Conservation (phyloP, 495 filamentous ascomycete genomes). For the Tuber brumale region DNA sequence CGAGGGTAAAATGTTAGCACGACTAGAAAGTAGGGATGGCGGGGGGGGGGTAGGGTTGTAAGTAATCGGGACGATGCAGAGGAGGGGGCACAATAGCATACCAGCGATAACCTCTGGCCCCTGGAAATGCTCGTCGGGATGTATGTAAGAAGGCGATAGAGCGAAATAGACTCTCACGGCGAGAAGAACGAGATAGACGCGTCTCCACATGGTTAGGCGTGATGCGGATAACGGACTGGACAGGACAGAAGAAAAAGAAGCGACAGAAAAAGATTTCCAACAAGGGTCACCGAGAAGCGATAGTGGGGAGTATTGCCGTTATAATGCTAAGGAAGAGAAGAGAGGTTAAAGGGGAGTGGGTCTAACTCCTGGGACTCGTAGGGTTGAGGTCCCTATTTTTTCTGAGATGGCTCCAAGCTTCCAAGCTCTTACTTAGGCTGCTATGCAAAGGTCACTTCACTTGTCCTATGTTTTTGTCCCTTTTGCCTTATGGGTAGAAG, state of each 20-base stretch:
- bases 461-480: neutral
- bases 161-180: slow-evolving; percentile 90
- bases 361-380: neutral
- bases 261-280: slow-evolving; percentile 34
- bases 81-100: slow-evolving; percentile 48
- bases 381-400: neutral
- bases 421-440: no score
- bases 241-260: slow-evolving; percentile 20
- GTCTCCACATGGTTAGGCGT: slow-evolving; percentile 68
- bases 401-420: neutral
- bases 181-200: slow-evolving; percentile 76
- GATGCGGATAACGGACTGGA: slow-evolving; percentile 6
- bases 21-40: neutral
- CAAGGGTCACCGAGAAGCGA: neutral
- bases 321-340: neutral
- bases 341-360: neutral
- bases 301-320: neutral
- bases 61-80: neutral
- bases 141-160: slow-evolving; percentile 87
- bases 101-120: slow-evolving; percentile 94
- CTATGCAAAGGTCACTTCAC: neutral
- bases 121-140: slow-evolving; percentile 98
- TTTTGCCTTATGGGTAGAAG: neutral
- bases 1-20: neutral
- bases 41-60: neutral